Evolutionary conservation across 208 protist species (phyloP).

Genomic region (Angomonas ambiguus): DNA sequence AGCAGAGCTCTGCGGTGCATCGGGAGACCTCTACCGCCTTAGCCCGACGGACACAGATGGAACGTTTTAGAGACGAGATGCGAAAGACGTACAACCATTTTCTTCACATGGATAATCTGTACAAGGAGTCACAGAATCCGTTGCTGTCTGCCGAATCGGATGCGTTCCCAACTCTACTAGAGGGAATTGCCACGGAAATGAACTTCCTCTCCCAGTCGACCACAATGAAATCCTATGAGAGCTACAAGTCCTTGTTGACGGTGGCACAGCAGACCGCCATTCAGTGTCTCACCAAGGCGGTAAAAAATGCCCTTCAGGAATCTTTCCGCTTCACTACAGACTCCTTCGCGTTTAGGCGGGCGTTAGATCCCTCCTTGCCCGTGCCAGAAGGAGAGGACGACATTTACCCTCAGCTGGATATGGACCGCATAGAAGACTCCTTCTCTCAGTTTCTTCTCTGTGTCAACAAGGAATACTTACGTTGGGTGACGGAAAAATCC

Average conservation of each 20-base stretch:
- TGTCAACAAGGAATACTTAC: constrained; percentile 60
- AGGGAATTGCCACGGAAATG: constrained; percentile 79
- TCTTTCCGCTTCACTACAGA: background rate
- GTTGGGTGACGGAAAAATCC: constrained; percentile 28
- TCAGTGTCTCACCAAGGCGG: constrained; percentile 40
- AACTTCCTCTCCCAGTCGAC: constrained; percentile 58
- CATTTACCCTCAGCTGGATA: background rate
- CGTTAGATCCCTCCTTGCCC: background rate
- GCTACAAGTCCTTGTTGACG: constrained; percentile 62
- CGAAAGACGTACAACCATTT: constrained; percentile 72
- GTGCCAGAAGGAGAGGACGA: background rate
- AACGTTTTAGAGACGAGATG: constrained; percentile 67
- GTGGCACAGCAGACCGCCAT: constrained; percentile 51
- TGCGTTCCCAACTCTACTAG: constrained; percentile 61
- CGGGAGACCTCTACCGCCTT: constrained; percentile 71
- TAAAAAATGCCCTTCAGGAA: constrained; percentile 37
- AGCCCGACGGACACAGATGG: constrained; percentile 66
- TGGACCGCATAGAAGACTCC: constrained; percentile 20
- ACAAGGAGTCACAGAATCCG: constrained; percentile 51
- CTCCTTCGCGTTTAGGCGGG: background rate
- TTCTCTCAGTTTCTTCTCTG: constrained; percentile 25
- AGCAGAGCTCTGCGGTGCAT: constrained; percentile 70
- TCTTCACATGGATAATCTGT: constrained; percentile 71
- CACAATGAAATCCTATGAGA: constrained; percentile 72
- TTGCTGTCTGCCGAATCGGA: constrained; percentile 54